Evolutionary conservation across 495 filamentous ascomycete genomes (phyloP).

Genomic region (Xylaria flabelliformis): DNA sequence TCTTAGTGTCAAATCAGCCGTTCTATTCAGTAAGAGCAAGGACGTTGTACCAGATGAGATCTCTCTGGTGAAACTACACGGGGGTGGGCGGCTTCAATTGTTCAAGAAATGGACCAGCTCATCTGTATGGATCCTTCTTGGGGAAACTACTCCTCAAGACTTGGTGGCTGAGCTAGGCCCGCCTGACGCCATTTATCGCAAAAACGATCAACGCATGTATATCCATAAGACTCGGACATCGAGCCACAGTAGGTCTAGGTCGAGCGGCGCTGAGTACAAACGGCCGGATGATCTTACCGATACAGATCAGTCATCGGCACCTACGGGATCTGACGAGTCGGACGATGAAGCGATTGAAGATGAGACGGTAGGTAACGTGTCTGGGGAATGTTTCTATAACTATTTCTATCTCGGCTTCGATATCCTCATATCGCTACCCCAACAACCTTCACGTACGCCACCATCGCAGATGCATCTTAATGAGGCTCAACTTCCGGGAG

Average conservation of each 20-base stretch:
- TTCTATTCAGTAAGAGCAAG: conserved; percentile 61
- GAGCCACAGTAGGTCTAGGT: conserved; percentile 52
- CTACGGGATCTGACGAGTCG: conserved; percentile 78
- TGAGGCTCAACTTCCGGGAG: conserved; percentile 32
- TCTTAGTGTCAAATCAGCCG: conserved; percentile 65
- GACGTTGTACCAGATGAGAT: conserved; percentile 79
- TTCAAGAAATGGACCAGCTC: conserved; percentile 63
- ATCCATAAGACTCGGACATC: conserved; percentile 72
- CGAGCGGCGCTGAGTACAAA: conserved; percentile 56
- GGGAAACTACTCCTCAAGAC: conserved; percentile 87
- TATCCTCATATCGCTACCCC: conserved; percentile 83
- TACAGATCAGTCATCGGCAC: conserved; percentile 81
- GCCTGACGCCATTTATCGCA: conserved; percentile 93
- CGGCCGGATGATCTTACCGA: conserved; percentile 70
- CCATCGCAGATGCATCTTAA: conserved; percentile 57
- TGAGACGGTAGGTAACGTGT: conserved; percentile 53
- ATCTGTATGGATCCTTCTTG: conserved; percentile 71
- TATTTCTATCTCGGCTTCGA: conserved; percentile 97
- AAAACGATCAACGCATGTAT: conserved; percentile 89
- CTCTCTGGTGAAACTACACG: conserved; percentile 75
- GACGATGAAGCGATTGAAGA: conserved; percentile 67
- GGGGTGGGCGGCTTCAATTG: conserved; percentile 78
- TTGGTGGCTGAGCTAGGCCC: conserved; percentile 88
- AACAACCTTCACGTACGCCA: conserved; percentile 63
- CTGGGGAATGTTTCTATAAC: conserved; percentile 90